Base-by-base conservation (phyloP, 805 yeast genomes). In the Spathaspora gorwiae region DNA sequence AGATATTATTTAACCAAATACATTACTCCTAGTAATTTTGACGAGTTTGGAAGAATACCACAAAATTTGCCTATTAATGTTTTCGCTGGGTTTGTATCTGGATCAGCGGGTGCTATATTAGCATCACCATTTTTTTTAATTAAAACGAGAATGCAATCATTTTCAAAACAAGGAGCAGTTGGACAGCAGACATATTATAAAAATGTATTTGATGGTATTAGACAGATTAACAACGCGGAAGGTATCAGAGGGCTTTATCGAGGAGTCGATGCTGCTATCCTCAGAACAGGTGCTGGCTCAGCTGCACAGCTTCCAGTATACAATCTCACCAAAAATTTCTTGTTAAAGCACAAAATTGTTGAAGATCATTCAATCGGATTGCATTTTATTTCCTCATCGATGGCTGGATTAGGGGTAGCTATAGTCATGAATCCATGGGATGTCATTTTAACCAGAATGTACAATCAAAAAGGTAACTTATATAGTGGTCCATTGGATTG, bases 371-470 rank as follows among this genome's bases (percentile, higher is more conserved):
- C 90, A 1, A 47, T 70, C 19, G 72, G 75, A 2, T 68, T 87
- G 48, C 96, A 90, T 62, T 73, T 92, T 50, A 58, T 76, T 9
- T 80, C 96, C 1, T 80, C 90, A 37, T 80, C 90, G 1, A 68
- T 77, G 51, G 83, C 97, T 7, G 99, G 99, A 38, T 62, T 90
- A 35, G 97, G 96, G 55, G 98, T 94, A 30, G 90, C 95, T 42
- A 73, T 90, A 15, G 96, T 88, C 30, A 92, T 94, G 97, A 94
- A 90, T 63, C 98, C 99, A 12, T 90, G 96, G 80, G 99, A 94
- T 65, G 98, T 94, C 38, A 78, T 94, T 43, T 73, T 94, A 67
- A 94, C 99, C 1, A 80, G 99, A 70, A 84, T 94, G 63, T 94
- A 92, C 68, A 94, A 94, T 66, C 98, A 94, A 64, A 87, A 84